Base-by-base conservation (phyloP, 1,284 basidiomycete genomes). In the Megacollybia platyphylla region DNA sequence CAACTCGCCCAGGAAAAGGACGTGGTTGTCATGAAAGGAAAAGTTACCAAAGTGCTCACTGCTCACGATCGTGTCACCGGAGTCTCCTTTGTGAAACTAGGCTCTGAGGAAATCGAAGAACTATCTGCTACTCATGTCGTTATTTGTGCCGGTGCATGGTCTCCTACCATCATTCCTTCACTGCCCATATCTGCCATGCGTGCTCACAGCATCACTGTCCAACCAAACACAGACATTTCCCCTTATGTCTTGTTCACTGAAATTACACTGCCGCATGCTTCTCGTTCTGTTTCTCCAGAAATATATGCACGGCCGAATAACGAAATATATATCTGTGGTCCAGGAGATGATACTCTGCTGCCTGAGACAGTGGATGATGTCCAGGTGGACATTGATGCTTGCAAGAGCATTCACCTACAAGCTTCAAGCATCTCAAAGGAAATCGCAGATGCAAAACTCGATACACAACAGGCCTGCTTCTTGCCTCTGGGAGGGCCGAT, bases 101-200 rank as follows among this genome's bases (percentile, higher is more conserved):
- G 55, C 3, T 52, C 59, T 15, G 60, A 59, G 27, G 51, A 57
- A 29, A 52, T 49, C n/a, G 53, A 57, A 17, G 62, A 55, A 8
- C 54, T 80, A 24, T 54, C 63, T 2, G 79, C 81, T 20, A 78
- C 78, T 3, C 66, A 78, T 46, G 69, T 93, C 41, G 66, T 94
- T 28, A 59, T 96, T 42, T 73, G 82, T 26, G 85, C 86, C 8
- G 91, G 91, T 9, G 87, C 88, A 1, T 97, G 92, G 92, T 88
- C 89, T 0, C 73, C 87, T 7, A 56, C 52, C 6, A 54, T 85
- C 46, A 32, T 72, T 28, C 60, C 68, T 8, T 50, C 60, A 5
- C 64, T 83, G 26, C 79, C 79, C 10, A 70, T 85, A 48, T 54
- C 60, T 10, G 68, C 67, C 30, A 76, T 67, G 3, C 76, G 82